Evolutionary conservation across 2,329 filamentous ascomycete species (phyloP).

Genomic region (Nannizziopsis barbatae): DNA sequence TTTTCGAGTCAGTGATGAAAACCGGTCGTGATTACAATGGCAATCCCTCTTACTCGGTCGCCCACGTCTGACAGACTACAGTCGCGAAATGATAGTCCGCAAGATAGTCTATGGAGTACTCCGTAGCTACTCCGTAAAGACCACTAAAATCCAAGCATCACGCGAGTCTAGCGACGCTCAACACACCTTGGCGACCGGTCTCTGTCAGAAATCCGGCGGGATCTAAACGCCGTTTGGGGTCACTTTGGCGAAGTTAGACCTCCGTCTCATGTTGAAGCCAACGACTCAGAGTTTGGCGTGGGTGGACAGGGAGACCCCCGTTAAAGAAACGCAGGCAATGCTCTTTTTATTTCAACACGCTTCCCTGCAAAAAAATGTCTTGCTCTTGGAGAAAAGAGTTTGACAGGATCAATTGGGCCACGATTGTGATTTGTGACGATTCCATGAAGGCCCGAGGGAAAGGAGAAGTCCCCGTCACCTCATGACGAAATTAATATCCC

Average conservation of each 20-base stretch:
- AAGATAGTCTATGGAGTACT: too few species aligned
- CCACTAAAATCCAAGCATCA: background rate
- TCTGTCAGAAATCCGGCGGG: background rate
- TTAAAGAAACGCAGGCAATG: background rate
- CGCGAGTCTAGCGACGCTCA: background rate
- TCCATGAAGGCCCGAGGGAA: background rate
- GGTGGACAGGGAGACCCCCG: background rate
- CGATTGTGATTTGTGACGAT: too few species aligned
- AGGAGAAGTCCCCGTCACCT: background rate
- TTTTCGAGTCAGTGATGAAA: too few species aligned
- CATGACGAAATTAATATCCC: too few species aligned
- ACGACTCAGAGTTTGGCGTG: background rate
- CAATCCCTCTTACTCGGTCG: too few species aligned
- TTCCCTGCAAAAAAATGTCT: background rate
- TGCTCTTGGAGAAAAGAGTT: too few species aligned
- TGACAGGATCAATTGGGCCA: background rate
- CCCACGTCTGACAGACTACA: too few species aligned
- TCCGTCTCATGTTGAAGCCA: constrained; percentile 2
- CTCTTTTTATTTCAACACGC: background rate
- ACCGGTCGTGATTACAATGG: too few species aligned
- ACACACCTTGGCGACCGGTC: background rate
- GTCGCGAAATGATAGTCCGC: too few species aligned
- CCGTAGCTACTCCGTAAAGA: too few species aligned
- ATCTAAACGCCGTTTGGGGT: constrained; percentile 3
- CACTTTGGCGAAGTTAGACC: constrained; percentile 4